phyloP scores from a whole-genome alignment of 2,329 filamentous ascomycete species.

The Monosporascus sp. region DNA sequence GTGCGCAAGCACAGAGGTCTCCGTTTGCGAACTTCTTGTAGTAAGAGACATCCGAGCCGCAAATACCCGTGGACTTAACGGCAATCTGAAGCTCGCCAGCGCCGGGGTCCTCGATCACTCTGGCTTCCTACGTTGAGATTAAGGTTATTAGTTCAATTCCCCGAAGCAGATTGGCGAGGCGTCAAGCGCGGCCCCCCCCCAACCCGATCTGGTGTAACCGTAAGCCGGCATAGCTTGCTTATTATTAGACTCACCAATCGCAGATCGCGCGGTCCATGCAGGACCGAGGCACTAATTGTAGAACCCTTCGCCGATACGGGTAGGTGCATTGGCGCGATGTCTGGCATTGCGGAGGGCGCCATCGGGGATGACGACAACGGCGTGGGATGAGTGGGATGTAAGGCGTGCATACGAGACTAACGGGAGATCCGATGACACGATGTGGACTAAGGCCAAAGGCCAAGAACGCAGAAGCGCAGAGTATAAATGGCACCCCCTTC shows the following conservation, averaged over 20 bases:
- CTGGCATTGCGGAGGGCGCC: conserved; percentile 45
- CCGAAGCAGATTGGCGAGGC: not conserved
- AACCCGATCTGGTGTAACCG: conserved; percentile 22
- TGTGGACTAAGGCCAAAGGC: not conserved
- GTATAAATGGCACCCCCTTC: not conserved
- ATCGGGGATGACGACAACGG: conserved; percentile 30
- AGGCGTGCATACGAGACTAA: conserved; percentile 6
- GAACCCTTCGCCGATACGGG: conserved; percentile 37
- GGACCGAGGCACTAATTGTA: conserved; percentile 47
- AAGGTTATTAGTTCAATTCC: conserved; percentile 11
- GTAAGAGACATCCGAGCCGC: conserved; percentile 65
- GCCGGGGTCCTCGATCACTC: conserved; percentile 41
- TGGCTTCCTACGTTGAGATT: conserved; percentile 37
- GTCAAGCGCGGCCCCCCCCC: conserved; percentile 1
- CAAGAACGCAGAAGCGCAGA: not conserved
- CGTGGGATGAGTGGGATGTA: conserved; percentile 32
- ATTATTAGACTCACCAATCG: conserved; percentile 43
- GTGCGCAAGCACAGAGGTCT: conserved; percentile 60
- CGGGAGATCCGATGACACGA: not conserved
- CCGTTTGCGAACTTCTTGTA: conserved; percentile 70
- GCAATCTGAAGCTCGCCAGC: conserved; percentile 58
- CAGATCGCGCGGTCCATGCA: conserved; percentile 53
- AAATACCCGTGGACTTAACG: conserved; percentile 62
- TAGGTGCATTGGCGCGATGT: conserved; percentile 38
- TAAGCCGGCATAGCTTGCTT: conserved; percentile 11